Evolutionary conservation across 345 rosid genomes (phyloP), one percentile per base, ranked within the genome.

Genomic region (Erysimum cheiranthoides): DNA sequence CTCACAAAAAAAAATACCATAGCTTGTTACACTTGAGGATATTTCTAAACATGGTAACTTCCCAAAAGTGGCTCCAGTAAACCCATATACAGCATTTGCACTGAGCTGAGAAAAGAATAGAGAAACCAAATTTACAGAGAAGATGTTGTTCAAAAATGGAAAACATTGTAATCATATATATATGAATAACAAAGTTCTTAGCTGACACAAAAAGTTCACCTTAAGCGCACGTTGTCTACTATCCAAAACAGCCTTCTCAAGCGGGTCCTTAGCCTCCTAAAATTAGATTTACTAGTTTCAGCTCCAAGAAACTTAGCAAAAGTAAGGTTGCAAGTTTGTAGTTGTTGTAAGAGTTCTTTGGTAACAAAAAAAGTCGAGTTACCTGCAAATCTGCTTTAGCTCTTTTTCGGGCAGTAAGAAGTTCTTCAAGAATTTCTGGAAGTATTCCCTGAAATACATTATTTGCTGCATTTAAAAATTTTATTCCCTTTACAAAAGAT

Each of bases 11-110:
- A 40, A 61, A 59, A 76, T 89, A 93, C 97, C 94, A 82, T 93
- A 93, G 86, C 98, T 93, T 35, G 98, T 93, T 63, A 93, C 96
- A 61, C 98, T 93, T 46, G 98, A 93, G 34, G 98, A 93, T 81
- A 93, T 93, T 84, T 89, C 96, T 34, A 91, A 59, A 78, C 97
- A 93, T 7, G 98, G 98, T 64, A 91, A 86, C 80, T 91, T 96
- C 78, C 85, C 97, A 80, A 89, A 72, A 68, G 91, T 89, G 76
- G 97, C 97, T 76, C 97, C 98, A 3, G 98, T 93, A 82, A 93
- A 89, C 67, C 98, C 98, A 80, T 91, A 93, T 2, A 91, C 97
- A 45, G 98, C 89, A 83, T 93, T 93, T 53, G 97, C 98, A 83
- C 97, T 93, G 67, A 93, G 42, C 97, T 93, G 87, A 70, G 73